These are phyloP conservation scores for Cardiospermum halicacabum DNA, from an alignment of 345 rosid species.

Conservation along the genomic window DNA sequence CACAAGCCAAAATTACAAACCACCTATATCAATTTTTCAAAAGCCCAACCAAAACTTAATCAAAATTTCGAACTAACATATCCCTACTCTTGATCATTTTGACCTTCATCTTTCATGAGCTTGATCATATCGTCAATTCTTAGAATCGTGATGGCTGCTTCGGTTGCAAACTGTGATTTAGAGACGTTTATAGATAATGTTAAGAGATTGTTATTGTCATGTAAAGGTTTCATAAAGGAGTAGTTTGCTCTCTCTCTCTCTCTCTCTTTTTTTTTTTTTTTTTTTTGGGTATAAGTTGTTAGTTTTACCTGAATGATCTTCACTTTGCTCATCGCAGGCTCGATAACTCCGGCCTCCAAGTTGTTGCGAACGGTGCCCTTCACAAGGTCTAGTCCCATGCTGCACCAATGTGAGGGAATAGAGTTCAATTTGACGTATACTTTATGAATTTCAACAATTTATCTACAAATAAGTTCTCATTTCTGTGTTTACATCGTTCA, in stretches of 20 bases:
- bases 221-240: too few relatives aligned
- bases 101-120: slow-evolving; percentile 88
- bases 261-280: too few relatives aligned
- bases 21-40: background rate
- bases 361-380: slow-evolving; percentile 85
- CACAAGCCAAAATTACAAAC: background rate
- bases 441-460: background rate
- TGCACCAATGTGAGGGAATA: slow-evolving; percentile 30
- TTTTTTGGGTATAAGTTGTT: background rate
- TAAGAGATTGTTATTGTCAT: background rate
- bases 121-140: slow-evolving; percentile 98
- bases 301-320: slow-evolving; percentile 86
- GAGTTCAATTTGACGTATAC: background rate
- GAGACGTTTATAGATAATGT: background rate
- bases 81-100: slow-evolving; percentile 45
- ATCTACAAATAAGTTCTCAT: background rate
- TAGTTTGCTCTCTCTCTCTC: too few relatives aligned
- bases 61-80: background rate
- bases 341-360: slow-evolving; percentile 96
- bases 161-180: slow-evolving; percentile 70
- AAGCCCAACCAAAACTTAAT: background rate
- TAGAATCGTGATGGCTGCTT: slow-evolving; percentile 96
- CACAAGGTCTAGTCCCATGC: slow-evolving; percentile 91
- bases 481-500: background rate
- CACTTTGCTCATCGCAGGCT: slow-evolving; percentile 99